Conservation (phyloP, 2,329 filamentous ascomycete species). For the Cercospora zeina region DNA sequence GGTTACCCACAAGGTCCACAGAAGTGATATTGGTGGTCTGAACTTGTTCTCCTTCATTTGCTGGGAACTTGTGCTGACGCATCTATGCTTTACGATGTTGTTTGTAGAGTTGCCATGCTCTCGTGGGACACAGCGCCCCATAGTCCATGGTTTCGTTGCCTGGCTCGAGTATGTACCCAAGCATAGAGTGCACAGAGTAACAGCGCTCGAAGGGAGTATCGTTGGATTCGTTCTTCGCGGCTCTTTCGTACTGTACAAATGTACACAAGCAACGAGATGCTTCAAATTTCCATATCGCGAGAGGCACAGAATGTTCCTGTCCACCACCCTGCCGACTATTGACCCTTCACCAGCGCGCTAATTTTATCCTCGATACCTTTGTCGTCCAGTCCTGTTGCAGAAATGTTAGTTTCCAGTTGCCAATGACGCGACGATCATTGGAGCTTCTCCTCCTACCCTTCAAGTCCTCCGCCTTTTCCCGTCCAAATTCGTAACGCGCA, state of each 20-base stretch:
- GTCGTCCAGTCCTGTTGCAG: slow-evolving; percentile 61
- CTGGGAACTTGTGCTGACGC: neutral
- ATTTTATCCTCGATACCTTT: slow-evolving; percentile 70
- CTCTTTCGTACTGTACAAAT: slow-evolving; percentile 31
- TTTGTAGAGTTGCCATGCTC: neutral
- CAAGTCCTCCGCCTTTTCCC: slow-evolving; percentile 65
- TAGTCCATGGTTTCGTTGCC: neutral
- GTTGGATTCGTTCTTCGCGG: slow-evolving; percentile 19
- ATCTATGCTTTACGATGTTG: neutral
- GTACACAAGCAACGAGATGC: slow-evolving; percentile 25
- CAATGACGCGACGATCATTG: neutral
- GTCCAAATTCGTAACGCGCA: slow-evolving; percentile 80
- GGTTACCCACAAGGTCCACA: neutral
- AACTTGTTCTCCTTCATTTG: neutral
- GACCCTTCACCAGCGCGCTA: slow-evolving; percentile 60
- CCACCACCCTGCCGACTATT: slow-evolving; percentile 26
- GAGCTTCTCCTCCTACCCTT: slow-evolving; percentile 50
- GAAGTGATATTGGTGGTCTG: neutral
- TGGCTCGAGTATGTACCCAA: neutral
- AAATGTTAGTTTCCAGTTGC: neutral
- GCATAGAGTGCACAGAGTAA: neutral
- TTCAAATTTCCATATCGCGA: neutral
- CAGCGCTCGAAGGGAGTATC: slow-evolving; percentile 19
- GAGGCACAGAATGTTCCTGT: neutral
- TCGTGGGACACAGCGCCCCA: neutral